A percentile compares a stretch with the other conserved stretches of the same genome.
These are phyloP conservation scores for Neofusicoccum ribis DNA, from an alignment of 2,329 filamentous ascomycete genomes.

Conservation along the genomic window DNA sequence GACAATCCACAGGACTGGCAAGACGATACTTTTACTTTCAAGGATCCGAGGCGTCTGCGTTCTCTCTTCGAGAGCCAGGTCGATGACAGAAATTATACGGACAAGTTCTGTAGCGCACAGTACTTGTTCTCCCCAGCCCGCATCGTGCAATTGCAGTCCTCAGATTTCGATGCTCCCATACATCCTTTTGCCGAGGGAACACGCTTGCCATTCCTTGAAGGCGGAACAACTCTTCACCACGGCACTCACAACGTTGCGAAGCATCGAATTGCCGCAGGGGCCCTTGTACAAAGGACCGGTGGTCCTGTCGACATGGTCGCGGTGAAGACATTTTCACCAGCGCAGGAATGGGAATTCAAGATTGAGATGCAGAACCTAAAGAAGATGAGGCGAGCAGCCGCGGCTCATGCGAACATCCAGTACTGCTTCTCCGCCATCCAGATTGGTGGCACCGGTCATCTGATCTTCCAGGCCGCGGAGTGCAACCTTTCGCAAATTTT, in stretches of 20 bases:
- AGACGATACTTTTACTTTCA: background rate
- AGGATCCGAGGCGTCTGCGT: background rate
- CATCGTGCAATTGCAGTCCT: background rate
- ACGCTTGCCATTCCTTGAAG: background rate
- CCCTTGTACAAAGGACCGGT: background rate
- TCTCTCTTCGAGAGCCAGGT: background rate
- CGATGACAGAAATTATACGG: background rate
- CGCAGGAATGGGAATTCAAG: background rate
- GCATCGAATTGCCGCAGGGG: background rate
- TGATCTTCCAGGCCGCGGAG: slow-evolving; percentile 1
- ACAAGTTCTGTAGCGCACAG: background rate
- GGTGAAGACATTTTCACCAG: background rate
- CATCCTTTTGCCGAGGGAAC: background rate
- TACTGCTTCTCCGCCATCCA: background rate
- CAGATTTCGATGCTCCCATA: background rate
- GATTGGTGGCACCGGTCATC: background rate
- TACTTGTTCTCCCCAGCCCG: background rate
- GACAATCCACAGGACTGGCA: background rate
- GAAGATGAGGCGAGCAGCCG: background rate
- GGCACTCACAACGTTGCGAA: background rate
- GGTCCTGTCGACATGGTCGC: background rate
- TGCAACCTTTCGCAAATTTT: slow-evolving; percentile 4
- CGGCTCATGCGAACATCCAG: background rate
- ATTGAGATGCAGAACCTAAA: background rate
- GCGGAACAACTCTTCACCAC: background rate